Percentiles rank a stretch among this genome's conserved stretches.
Conservation (phyloP, 2,329 filamentous ascomycete genomes). For the Trichoderma lentiforme region DNA sequence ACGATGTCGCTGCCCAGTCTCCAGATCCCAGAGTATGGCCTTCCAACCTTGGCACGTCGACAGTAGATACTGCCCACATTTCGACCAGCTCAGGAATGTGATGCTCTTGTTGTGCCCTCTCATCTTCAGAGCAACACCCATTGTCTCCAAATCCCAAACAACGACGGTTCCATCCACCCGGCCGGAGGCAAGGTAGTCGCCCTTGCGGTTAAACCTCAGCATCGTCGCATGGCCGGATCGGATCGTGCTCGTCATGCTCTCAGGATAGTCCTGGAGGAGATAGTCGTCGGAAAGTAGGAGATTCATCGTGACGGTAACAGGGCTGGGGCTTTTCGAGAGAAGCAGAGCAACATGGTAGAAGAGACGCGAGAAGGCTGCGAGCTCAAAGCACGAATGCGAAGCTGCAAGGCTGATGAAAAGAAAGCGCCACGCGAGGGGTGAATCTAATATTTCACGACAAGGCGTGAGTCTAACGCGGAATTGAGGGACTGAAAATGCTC, state of each 20-base stretch:
- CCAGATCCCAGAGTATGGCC: conserved; percentile 90
- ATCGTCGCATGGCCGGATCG: conserved; percentile 66
- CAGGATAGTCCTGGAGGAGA: conserved; percentile 77
- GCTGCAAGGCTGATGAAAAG: conserved; percentile 35
- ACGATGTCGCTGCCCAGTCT: conserved; percentile 65
- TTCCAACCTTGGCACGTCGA: conserved; percentile 96
- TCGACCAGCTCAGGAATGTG: conserved; percentile 92
- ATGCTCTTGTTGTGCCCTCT: conserved; percentile 91
- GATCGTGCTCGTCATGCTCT: conserved; percentile 82
- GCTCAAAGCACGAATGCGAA: conserved; percentile 10
- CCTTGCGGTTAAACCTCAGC: conserved; percentile 85
- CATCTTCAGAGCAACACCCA: conserved; percentile 91
- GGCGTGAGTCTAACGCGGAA: conserved; percentile 13
- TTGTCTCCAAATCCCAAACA: conserved; percentile 96
- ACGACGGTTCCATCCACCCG: conserved; percentile 92
- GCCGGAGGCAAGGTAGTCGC: conserved; percentile 91
- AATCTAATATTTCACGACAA: not conserved
- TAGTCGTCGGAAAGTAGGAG: conserved; percentile 60
- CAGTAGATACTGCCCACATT: conserved; percentile 84
- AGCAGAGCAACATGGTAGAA: conserved; percentile 19
- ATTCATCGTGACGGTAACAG: conserved; percentile 46
- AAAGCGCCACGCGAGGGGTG: conserved; percentile 13
- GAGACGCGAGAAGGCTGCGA: conserved; percentile 19
- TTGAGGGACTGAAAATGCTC: conserved; percentile 14
- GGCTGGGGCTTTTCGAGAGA: conserved; percentile 20